Evolutionary conservation across 805 yeast species (phyloP).

Genomic region (Metschnikowia gelsemii): DNA sequence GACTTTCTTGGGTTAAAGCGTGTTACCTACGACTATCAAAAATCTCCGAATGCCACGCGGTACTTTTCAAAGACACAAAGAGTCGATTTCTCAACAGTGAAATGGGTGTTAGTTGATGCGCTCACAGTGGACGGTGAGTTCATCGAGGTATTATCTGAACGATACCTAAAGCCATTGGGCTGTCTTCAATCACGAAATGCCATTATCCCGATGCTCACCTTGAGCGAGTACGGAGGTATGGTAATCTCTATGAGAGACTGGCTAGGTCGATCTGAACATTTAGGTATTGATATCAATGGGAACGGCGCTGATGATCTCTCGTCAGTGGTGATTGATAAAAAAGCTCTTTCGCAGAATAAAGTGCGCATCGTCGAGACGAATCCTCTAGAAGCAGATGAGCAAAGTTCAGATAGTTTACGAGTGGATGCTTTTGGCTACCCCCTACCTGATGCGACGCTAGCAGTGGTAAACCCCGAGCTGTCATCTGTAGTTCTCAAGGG

Average conservation of each 20-base stretch:
- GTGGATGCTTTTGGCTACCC: constrained; percentile 95
- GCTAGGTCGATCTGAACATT: constrained; percentile 66
- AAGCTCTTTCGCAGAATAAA: constrained; percentile 67
- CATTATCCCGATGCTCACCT: constrained; percentile 83
- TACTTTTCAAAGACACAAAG: constrained; percentile 72
- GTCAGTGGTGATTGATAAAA: constrained; percentile 70
- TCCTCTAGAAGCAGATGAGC: constrained; percentile 48
- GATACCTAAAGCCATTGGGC: constrained; percentile 91
- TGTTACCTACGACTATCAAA: constrained; percentile 89
- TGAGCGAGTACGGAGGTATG: constrained; percentile 95
- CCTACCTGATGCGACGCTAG: constrained; percentile 88
- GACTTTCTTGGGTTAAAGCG: constrained; percentile 88
- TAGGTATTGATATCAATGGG: constrained; percentile 49
- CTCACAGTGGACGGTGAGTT: constrained; percentile 91
- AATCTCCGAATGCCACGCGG: constrained; percentile 80
- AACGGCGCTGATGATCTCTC: constrained; percentile 40
- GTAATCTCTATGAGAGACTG: constrained; percentile 90
- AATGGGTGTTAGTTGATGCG: constrained; percentile 89
- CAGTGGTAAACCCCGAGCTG: constrained; percentile 93
- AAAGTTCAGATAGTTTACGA: constrained; percentile 45
- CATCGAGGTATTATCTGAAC: constrained; percentile 78
- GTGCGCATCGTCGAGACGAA: constrained; percentile 63
- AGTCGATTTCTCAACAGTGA: constrained; percentile 74
- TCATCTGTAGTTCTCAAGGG: constrained; percentile 67
- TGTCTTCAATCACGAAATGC: constrained; percentile 72